Percentiles rank a stretch among this genome's conserved stretches.
Conservation (phyloP, 1,284 basidiomycete genomes). For the Volvariella volvacea region DNA sequence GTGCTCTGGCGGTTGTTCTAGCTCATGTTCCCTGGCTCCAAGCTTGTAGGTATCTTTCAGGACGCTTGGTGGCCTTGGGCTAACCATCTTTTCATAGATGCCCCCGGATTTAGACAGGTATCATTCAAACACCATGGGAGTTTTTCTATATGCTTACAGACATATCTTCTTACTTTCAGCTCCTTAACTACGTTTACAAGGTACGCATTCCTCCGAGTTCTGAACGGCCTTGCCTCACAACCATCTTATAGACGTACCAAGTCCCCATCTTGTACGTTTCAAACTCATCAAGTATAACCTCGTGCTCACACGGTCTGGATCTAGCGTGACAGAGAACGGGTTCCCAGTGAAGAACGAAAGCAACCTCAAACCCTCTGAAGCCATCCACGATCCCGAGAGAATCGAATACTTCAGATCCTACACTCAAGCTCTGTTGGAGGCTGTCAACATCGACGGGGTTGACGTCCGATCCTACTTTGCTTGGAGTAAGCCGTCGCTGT, state of each 20-base stretch:
- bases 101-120: constrained; percentile 51
- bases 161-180: constrained; percentile 13
- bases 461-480: constrained; percentile 66
- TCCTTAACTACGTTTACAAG: constrained; percentile 69
- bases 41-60: constrained; percentile 36
- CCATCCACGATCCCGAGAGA: constrained; percentile 58
- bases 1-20: constrained; percentile 16
- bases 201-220: constrained; percentile 21
- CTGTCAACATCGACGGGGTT: constrained; percentile 61
- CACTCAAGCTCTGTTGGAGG: constrained; percentile 49
- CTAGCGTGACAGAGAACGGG: constrained; percentile 65
- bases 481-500: constrained; percentile 41
- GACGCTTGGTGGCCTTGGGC: constrained; percentile 7
- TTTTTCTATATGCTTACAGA: too few relatives aligned
- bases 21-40: constrained; percentile 61
- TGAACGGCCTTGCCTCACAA: constrained; percentile 3
- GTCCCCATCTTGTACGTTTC: constrained; percentile 54
- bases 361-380: constrained; percentile 43
- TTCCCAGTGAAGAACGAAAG: constrained; percentile 68
- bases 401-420: constrained; percentile 66
- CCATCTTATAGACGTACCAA: constrained; percentile 44
- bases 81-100: constrained; percentile 28
- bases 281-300: background rate
- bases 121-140: constrained; percentile 12
- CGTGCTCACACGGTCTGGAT: background rate